Conservation (phyloP, 176 grass and related monocot genomes). For the Puccinellia tenuiflora region DNA sequence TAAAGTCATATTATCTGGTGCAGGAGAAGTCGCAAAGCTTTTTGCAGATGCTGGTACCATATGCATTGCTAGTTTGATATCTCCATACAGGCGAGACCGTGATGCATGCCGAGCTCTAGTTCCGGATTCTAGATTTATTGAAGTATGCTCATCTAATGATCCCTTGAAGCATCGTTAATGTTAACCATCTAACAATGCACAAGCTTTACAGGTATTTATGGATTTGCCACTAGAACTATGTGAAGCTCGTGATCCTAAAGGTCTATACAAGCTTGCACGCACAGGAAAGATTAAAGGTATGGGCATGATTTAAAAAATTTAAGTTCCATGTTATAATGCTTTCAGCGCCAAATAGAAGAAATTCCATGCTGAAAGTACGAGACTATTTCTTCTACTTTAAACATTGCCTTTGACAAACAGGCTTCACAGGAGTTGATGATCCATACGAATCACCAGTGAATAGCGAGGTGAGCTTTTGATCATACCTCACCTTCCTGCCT, state of each 20-base stretch:
- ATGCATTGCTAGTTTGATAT: conserved; percentile 80
- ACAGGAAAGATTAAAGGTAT: conserved; percentile 94
- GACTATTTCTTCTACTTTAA: neutral
- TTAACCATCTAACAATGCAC: neutral
- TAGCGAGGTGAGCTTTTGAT: conserved; percentile 61
- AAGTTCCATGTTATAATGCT: neutral
- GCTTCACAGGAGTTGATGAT: conserved; percentile 96
- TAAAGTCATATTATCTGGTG: conserved; percentile 20
- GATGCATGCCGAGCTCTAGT: conserved; percentile 78
- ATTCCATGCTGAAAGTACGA: neutral
- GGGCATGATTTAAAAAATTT: neutral
- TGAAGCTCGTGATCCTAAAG: conserved; percentile 95
- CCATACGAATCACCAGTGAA: conserved; percentile 79
- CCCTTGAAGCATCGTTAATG: neutral
- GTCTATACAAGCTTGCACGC: conserved; percentile 94
- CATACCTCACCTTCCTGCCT: neutral
- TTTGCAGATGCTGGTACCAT: conserved; percentile 84
- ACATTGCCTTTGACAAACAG: conserved; percentile 36
- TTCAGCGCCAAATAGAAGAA: neutral
- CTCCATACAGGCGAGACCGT: conserved; percentile 80
- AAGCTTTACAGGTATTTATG: conserved; percentile 74
- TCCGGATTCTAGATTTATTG: conserved; percentile 81
- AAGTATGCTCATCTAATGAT: conserved; percentile 46
- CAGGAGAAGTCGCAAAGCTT: conserved; percentile 94
- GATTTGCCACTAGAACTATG: conserved; percentile 87